phyloP scores from a whole-genome alignment of 1,139 yeast genomes.

The Candida sojae region DNA sequence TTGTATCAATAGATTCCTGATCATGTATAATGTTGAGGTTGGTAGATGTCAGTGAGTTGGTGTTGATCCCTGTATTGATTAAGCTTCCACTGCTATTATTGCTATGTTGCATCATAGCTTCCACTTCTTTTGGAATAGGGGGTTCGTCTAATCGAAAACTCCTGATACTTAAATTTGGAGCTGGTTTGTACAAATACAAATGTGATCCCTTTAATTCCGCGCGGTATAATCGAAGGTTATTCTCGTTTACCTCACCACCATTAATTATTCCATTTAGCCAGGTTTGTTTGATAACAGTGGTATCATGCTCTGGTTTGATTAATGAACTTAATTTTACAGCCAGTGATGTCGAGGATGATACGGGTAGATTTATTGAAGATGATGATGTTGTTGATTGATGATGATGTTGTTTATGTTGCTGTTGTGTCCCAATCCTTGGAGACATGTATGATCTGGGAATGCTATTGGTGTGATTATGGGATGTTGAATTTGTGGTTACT shows the following conservation, averaged over 20 bases:
- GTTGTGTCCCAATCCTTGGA: neutral
- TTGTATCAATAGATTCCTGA: neutral
- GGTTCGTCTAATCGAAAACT: slow-evolving; percentile 32
- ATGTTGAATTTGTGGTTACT: neutral
- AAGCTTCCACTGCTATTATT: neutral
- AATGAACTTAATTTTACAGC: slow-evolving; percentile 18
- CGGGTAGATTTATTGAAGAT: neutral
- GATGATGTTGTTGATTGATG: neutral
- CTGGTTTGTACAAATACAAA: slow-evolving; percentile 57
- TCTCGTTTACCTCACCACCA: slow-evolving; percentile 40
- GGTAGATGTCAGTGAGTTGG: neutral
- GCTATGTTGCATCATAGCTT: slow-evolving; percentile 2
- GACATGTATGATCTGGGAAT: neutral
- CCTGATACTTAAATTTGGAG: slow-evolving; percentile 48
- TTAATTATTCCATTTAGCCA: slow-evolving; percentile 47
- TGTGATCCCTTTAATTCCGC: slow-evolving; percentile 69
- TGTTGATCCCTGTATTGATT: neutral
- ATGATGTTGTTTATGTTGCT: neutral
- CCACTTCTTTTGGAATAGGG: slow-evolving; percentile 2
- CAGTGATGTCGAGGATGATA: neutral
- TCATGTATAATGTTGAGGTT: neutral
- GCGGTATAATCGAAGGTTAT: slow-evolving; percentile 48
- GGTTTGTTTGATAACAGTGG: slow-evolving; percentile 31
- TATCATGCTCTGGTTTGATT: slow-evolving; percentile 38
- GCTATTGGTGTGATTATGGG: neutral